Evolutionary conservation across 2,329 filamentous ascomycete genomes (phyloP).

Genomic region (Hypoxylon sp.): DNA sequence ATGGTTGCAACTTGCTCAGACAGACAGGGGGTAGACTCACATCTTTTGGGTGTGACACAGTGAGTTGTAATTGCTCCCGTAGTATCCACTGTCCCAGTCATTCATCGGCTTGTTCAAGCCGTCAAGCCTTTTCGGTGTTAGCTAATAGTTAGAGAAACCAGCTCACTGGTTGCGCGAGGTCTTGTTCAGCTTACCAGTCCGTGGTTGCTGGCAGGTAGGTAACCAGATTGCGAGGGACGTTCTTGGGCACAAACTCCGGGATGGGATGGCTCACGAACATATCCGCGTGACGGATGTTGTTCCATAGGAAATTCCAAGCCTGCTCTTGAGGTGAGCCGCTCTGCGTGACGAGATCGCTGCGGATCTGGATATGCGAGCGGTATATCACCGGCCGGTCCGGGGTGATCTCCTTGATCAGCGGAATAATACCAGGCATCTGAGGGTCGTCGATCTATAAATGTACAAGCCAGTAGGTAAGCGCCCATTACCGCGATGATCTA

Average conservation of each 20-base stretch:
- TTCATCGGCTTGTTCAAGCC: slow-evolving; percentile 79
- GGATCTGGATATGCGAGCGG: slow-evolving; percentile 83
- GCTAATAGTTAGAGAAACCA: slow-evolving; percentile 11
- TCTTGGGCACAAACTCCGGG: slow-evolving; percentile 74
- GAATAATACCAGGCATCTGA: slow-evolving; percentile 82
- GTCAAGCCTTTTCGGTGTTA: slow-evolving; percentile 64
- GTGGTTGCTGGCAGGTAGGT: slow-evolving; percentile 82
- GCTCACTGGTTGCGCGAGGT: neutral
- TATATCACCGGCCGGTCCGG: slow-evolving; percentile 80
- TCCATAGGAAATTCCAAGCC: slow-evolving; percentile 79
- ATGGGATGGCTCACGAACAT: slow-evolving; percentile 86
- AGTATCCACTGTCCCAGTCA: slow-evolving; percentile 75
- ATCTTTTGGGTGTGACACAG: slow-evolving; percentile 67
- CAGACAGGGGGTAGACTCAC: slow-evolving; percentile 50
- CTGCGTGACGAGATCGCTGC: slow-evolving; percentile 72
- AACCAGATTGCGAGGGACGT: slow-evolving; percentile 70
- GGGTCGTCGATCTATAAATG: slow-evolving; percentile 74
- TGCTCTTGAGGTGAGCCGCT: slow-evolving; percentile 72
- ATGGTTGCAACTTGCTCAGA: neutral
- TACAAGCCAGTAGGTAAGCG: slow-evolving; percentile 2
- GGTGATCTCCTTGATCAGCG: slow-evolving; percentile 74
- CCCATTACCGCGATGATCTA: slow-evolving; percentile 11
- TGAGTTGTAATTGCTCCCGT: slow-evolving; percentile 75
- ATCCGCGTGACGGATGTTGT: slow-evolving; percentile 73
- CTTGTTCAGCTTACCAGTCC: slow-evolving; percentile 65